Base-by-base conservation (phyloP, 768 basidiomycete genomes). In the Mrakia frigida region DNA sequence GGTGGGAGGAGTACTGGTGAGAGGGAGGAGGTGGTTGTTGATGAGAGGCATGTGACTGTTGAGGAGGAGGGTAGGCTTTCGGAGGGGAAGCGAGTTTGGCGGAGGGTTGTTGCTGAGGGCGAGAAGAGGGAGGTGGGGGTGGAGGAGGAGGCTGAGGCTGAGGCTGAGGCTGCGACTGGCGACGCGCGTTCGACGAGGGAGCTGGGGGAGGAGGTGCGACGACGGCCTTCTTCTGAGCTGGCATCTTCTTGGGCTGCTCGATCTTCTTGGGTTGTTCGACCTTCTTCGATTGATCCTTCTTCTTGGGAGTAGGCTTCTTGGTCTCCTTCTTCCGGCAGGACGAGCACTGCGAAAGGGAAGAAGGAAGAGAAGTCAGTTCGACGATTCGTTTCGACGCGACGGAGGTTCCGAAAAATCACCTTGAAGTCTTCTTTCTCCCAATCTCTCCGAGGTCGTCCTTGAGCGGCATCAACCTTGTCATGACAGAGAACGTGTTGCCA, bases 401-500 rank as follows among this genome's bases (percentile, higher is more conserved):
- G 6, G 56, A 56, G 28, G 56, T 28, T 10, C 10, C 56, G 1
- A 28, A 28, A 1, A 28, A 1, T 56, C 56, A 70, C 74, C 50
- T 69, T 53, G 50, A 97, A 97, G 59, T 94, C 91, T 73, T 91
- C 92, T n/a, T 84, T 81, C 70, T 92, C 88, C 94, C 94, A 97
- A 79, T 94, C 89, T 28, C 93, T 88, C 79, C 85, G 87, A 6
- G 87, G 88, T 21, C 86, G 87, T 33, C 92, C 91, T 61, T 87
- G 87, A 31, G 85, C 83, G 41, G 84, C 83, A 82, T 95, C 94
- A 39, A 86, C 88, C 68, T 83, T 84, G 81, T 96, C 92, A 80
- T 95, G 92, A 80, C 94, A 97, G 31, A 85, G 81, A 46, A 92
- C 92, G 80, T 97, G 94, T 80, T 96, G 94, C 94, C 94, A 97